Evolutionary conservation across 108 stramenopile species (phyloP).

Genomic region (Cyclostephanos tholiformis): DNA sequence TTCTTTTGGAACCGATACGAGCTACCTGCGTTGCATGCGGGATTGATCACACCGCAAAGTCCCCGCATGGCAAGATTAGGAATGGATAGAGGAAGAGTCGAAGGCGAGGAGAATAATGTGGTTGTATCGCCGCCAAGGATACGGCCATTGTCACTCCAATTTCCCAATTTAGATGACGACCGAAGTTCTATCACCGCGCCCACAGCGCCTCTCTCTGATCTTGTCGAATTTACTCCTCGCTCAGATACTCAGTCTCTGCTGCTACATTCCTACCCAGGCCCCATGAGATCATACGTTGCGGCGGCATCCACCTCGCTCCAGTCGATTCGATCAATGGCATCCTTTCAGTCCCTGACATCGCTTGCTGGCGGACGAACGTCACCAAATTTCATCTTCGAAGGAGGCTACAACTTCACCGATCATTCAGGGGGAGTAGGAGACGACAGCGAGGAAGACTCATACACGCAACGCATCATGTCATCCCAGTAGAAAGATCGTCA

Average conservation of each 20-base stretch:
- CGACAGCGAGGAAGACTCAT: slow-evolving; percentile 45
- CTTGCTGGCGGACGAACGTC: slow-evolving; percentile 18
- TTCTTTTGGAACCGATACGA: slow-evolving; percentile 95
- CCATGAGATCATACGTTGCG: slow-evolving; percentile 41
- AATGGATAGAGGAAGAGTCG: slow-evolving; percentile 5
- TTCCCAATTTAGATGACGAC: neutral
- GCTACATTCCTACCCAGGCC: slow-evolving; percentile 13
- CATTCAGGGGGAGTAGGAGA: slow-evolving; percentile 5
- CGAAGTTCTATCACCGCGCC: slow-evolving; percentile 1
- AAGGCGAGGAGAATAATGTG: neutral
- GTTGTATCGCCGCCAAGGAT: slow-evolving; percentile 7
- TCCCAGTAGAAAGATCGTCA: neutral
- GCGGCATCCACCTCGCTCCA: slow-evolving; percentile 43
- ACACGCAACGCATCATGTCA: slow-evolving; percentile 26
- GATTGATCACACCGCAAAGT: slow-evolving; percentile 58
- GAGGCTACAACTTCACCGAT: slow-evolving; percentile 12
- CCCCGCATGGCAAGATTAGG: slow-evolving; percentile 53
- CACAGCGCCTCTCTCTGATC: slow-evolving; percentile 17
- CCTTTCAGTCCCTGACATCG: slow-evolving; percentile 35
- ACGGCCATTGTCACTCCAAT: neutral
- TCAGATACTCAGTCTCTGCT: slow-evolving; percentile 12
- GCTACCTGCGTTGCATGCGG: slow-evolving; percentile 77
- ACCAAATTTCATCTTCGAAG: slow-evolving; percentile 38
- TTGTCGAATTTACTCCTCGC: slow-evolving; percentile 21
- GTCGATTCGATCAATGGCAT: slow-evolving; percentile 42